These are phyloP conservation scores for Mytilinidion resinicola DNA, from an alignment of 495 filamentous ascomycete genomes.

Conservation along the genomic window DNA sequence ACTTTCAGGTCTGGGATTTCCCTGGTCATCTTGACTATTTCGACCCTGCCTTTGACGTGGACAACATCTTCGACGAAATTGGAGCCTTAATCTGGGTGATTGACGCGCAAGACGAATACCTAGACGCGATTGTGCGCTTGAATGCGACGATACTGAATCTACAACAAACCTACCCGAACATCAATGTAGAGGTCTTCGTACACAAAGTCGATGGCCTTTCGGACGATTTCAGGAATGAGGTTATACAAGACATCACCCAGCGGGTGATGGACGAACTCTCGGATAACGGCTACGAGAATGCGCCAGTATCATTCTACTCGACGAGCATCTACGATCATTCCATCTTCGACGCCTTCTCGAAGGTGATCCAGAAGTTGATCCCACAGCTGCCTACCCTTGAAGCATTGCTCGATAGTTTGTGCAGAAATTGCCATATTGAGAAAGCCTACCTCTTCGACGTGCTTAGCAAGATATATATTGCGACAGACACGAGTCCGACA, in stretches of 20 bases:
- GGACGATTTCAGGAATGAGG: conserved; percentile 90
- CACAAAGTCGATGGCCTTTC: conserved; percentile 95
- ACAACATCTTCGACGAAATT: conserved; percentile 86
- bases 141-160: conserved; percentile 82
- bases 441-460: conserved; percentile 98
- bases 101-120: conserved; percentile 94
- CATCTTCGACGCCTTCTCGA: conserved; percentile 96
- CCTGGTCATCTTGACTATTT: conserved; percentile 88
- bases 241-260: conserved; percentile 89
- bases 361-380: conserved; percentile 95
- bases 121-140: conserved; percentile 79
- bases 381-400: conserved; percentile 88
- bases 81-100: conserved; percentile 97
- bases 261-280: conserved; percentile 95
- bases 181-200: conserved; percentile 96
- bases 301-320: conserved; percentile 84
- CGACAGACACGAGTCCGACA: conserved; percentile 85
- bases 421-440: conserved; percentile 83
- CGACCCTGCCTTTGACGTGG: conserved; percentile 78
- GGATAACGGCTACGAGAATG: conserved; percentile 85
- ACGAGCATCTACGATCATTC: conserved; percentile 97
- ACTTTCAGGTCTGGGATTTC: conserved; percentile 97
- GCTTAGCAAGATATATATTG: conserved; percentile 95
- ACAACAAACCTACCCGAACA: conserved; percentile 76
- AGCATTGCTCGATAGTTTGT: conserved; percentile 81